These are phyloP conservation scores for Trichoderma polysporum DNA, from an alignment of 2,329 filamentous ascomycete genomes.

Conservation along the genomic window DNA sequence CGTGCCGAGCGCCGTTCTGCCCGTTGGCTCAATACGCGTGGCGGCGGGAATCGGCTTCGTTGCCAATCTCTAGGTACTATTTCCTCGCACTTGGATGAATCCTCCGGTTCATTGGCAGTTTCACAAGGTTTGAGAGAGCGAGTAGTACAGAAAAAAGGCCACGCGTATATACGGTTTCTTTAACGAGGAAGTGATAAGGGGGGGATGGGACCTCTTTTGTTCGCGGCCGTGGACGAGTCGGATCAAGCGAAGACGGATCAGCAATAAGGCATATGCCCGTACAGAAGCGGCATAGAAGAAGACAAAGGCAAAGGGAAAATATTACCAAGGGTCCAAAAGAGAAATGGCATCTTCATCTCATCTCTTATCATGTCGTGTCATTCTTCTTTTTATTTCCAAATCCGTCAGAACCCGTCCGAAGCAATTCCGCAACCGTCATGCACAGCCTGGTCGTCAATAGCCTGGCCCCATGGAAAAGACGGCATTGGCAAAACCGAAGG, in stretches of 20 bases:
- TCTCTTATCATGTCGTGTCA: neutral
- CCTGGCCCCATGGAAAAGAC: conserved; percentile 13
- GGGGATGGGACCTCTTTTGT: neutral
- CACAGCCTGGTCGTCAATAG: neutral
- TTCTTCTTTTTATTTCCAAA: neutral
- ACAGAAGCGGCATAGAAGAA: neutral
- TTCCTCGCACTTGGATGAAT: neutral
- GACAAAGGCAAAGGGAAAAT: neutral
- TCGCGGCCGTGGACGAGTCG: neutral
- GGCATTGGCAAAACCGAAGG: neutral
- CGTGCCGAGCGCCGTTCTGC: conserved; percentile 8
- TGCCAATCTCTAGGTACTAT: neutral
- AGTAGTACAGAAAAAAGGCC: neutral
- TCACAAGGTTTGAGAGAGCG: neutral
- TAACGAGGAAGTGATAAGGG: neutral
- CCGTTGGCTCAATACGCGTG: neutral
- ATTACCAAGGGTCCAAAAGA: neutral
- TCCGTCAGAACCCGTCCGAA: neutral
- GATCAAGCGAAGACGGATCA: neutral
- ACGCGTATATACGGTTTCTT: neutral
- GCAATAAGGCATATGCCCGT: neutral
- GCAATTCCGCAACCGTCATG: neutral
- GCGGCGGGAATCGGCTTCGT: neutral
- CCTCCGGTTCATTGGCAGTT: neutral
- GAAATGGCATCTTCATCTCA: conserved; percentile 7